Percentiles rank a stretch among this genome's conserved stretches.
These are phyloP conservation scores for Kodamaea kakaduensis DNA, from an alignment of 805 yeast species.

Conservation along the genomic window DNA sequence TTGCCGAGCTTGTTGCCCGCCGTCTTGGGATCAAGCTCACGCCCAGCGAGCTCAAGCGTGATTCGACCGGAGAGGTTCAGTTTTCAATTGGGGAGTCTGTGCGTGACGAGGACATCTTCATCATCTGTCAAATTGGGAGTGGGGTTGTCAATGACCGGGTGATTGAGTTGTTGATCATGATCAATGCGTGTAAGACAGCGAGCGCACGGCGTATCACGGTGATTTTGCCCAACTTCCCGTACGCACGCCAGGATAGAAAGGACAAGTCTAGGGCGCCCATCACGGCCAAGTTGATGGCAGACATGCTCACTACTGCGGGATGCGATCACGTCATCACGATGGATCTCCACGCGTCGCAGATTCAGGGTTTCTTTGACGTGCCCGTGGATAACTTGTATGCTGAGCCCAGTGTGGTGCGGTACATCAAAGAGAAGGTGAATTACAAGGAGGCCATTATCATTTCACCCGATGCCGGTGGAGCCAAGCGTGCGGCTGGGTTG, in stretches of 20 bases:
- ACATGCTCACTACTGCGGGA: slow-evolving; percentile 77
- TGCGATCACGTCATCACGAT: slow-evolving; percentile 89
- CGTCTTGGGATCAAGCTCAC: slow-evolving; percentile 58
- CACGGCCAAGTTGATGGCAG: slow-evolving; percentile 81
- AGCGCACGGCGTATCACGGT: slow-evolving; percentile 81
- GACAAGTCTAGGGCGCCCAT: slow-evolving; percentile 84
- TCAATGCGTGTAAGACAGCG: slow-evolving; percentile 79
- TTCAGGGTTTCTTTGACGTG: slow-evolving; percentile 92
- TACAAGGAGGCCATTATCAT: slow-evolving; percentile 68
- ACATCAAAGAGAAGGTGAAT: slow-evolving; percentile 64
- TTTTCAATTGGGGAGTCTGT: slow-evolving; percentile 78
- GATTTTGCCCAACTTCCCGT: slow-evolving; percentile 77
- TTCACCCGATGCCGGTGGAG: slow-evolving; percentile 99
- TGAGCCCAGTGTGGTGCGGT: slow-evolving; percentile 84
- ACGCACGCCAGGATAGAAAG: slow-evolving; percentile 86
- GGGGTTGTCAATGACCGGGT: slow-evolving; percentile 75
- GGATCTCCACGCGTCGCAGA: slow-evolving; percentile 97
- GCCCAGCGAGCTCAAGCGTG: slow-evolving; percentile 61
- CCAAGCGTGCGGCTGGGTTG: slow-evolving; percentile 90
- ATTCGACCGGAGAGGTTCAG: slow-evolving; percentile 69
- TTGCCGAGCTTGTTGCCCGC: slow-evolving; percentile 65
- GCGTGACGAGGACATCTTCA: slow-evolving; percentile 79
- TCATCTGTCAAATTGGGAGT: slow-evolving; percentile 75
- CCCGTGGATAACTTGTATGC: slow-evolving; percentile 96
- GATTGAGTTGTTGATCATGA: slow-evolving; percentile 70